Conservation (phyloP, 768 basidiomycete genomes). For the Trametes maxima region DNA sequence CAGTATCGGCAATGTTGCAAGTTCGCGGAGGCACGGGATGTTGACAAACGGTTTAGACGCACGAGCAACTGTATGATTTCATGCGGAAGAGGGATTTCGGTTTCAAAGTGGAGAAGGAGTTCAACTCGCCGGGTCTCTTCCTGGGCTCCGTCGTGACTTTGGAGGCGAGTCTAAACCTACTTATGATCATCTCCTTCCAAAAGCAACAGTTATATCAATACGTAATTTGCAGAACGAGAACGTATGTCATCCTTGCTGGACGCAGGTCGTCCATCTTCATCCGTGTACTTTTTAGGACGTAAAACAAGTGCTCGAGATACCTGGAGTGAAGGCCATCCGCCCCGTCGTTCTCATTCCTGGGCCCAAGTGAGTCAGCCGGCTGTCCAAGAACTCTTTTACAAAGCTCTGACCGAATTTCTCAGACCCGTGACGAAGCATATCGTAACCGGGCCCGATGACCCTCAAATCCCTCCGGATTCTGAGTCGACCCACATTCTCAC, state of each 20-base stretch:
- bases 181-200: not conserved
- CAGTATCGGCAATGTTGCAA: not conserved
- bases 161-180: conserved; percentile 36
- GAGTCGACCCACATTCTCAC: conserved; percentile 58
- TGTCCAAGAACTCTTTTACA: not conserved
- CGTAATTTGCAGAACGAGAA: conserved; percentile 15
- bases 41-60: conserved; percentile 39
- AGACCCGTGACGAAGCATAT: conserved; percentile 50
- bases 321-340: conserved; percentile 61
- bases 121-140: conserved; percentile 54
- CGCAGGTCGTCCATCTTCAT: not conserved
- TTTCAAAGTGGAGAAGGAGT: conserved; percentile 54
- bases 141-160: conserved; percentile 59
- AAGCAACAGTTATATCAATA: not conserved
- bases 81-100: conserved; percentile 46
- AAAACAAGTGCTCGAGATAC: conserved; percentile 42
- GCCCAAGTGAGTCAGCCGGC: conserved; percentile 41
- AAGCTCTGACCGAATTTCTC: conserved; percentile 5
- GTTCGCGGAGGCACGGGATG: too few species aligned
- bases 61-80: conserved; percentile 51
- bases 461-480: conserved; percentile 46
- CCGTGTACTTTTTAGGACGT: conserved; percentile 44
- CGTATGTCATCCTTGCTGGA: conserved; percentile 1
- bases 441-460: conserved; percentile 44
- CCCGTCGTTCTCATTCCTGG: conserved; percentile 48